Percentiles rank a stretch among this genome's conserved stretches.
Evolutionary conservation across 2,329 filamentous ascomycete genomes (phyloP).

Genomic region (Cytospora schulzeri): DNA sequence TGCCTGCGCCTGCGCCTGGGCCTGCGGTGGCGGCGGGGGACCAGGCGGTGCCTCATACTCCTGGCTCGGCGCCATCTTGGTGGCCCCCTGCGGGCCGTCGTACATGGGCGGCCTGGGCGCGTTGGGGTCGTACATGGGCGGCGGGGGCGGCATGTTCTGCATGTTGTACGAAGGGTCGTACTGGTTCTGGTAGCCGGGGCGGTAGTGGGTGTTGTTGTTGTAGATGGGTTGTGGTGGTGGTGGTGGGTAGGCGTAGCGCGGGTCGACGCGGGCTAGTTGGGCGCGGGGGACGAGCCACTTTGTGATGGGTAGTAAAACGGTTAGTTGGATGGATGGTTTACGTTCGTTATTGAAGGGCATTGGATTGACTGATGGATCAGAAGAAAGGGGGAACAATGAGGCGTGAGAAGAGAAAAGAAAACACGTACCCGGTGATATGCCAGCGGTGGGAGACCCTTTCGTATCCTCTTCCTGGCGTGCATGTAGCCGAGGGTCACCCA

Average conservation of each 20-base stretch:
- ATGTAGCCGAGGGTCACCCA: conserved; percentile 70
- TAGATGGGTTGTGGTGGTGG: conserved; percentile 43
- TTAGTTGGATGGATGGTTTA: conserved; percentile 4
- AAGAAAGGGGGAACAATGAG: not conserved
- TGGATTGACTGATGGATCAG: too few relatives aligned
- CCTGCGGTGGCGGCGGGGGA: conserved; percentile 2
- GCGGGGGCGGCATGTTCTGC: conserved; percentile 57
- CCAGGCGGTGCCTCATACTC: conserved; percentile 27
- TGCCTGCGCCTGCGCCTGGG: not conserved
- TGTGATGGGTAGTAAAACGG: conserved; percentile 2
- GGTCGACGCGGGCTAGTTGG: conserved; percentile 50
- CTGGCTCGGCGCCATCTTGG: conserved; percentile 58
- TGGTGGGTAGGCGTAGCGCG: conserved; percentile 47
- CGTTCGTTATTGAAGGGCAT: too few relatives aligned
- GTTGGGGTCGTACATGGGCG: conserved; percentile 61
- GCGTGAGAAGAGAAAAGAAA: too few relatives aligned
- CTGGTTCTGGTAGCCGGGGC: conserved; percentile 38
- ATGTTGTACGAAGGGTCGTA: conserved; percentile 44
- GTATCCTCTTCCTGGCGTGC: conserved; percentile 69
- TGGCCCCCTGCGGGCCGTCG: conserved; percentile 50
- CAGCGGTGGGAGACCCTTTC: conserved; percentile 65
- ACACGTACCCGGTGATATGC: conserved; percentile 70
- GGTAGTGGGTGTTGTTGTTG: conserved; percentile 42
- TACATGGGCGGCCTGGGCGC: conserved; percentile 56
- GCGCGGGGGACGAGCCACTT: conserved; percentile 56